Conservation (phyloP, 2,329 filamentous ascomycete species). For the Diaporthe sp. region DNA sequence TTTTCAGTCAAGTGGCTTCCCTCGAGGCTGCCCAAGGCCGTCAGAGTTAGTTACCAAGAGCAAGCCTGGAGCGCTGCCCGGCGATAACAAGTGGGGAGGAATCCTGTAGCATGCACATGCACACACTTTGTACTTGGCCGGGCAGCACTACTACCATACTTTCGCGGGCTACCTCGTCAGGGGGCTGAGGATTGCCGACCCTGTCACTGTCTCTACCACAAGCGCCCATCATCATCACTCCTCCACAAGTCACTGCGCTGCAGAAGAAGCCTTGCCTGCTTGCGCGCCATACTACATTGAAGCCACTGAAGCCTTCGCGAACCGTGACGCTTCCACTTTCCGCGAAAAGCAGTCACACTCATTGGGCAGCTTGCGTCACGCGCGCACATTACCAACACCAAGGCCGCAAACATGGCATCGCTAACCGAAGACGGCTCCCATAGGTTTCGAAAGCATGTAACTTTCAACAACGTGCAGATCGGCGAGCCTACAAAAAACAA, state of each 20-base stretch:
- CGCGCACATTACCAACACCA: not conserved
- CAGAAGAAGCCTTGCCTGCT: constrained; percentile 3
- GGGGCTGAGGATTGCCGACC: constrained; percentile 11
- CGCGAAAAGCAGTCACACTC: not conserved
- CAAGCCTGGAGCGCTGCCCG: constrained; percentile 4
- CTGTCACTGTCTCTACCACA: constrained; percentile 15
- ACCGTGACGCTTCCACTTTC: not conserved
- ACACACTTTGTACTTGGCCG: constrained; percentile 8
- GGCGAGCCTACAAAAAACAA: constrained; percentile 73
- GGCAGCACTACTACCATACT: constrained; percentile 9
- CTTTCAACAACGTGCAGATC: constrained; percentile 71
- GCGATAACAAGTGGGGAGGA: constrained; percentile 32
- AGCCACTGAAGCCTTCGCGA: not conserved
- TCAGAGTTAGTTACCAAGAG: constrained; percentile 23
- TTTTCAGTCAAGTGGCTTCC: constrained; percentile 32
- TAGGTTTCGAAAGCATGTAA: constrained; percentile 72
- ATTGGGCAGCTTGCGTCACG: constrained; percentile 12
- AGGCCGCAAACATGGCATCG: constrained; percentile 54
- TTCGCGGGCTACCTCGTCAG: constrained; percentile 2
- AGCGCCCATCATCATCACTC: constrained; percentile 3
- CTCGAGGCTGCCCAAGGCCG: constrained; percentile 27
- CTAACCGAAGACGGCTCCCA: constrained; percentile 58
- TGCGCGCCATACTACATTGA: not conserved
- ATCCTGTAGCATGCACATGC: constrained; percentile 25
- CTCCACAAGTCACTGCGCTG: not conserved